Base-by-base conservation (phyloP, 2,329 filamentous ascomycete species). In the Tolypocladium cylindrosporum region DNA sequence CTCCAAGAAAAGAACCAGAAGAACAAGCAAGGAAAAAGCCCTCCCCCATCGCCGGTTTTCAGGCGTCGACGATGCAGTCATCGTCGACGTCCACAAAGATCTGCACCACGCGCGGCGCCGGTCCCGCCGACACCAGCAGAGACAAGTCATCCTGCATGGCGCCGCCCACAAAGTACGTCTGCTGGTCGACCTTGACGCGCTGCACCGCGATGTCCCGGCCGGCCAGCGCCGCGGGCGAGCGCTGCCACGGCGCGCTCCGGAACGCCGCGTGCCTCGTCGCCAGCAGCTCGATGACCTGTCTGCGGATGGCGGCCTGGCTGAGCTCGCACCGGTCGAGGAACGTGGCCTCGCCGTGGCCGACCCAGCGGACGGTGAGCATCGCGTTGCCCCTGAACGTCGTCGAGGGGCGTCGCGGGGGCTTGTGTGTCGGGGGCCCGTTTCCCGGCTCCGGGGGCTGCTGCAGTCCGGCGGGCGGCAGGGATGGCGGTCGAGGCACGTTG, bases 241-340 rank as follows among this genome's bases (percentile, higher is more conserved):
- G 55, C 5, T 43, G 24, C n/a, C 36, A 31, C 21, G 58, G 36
- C 24, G 40, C 5, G 48, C 51, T 58, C 16, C 24, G 24, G 50
- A 66, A 67, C 24, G 55, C 52, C 24, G 42, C 19, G n/a, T 61
- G 60, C 11, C 61, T 61, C 27, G 58, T 54, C 3, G 60, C 58
- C 21, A 68, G 61, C 21, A 70, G 61, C 41, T 58, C 57, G 14
- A 61, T 36, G 24, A 66, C 63, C 31, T 63, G 57, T 36, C 55
- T 55, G 55, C 62, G 59, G 13, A 71, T 56, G 16, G 57, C 61
- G 4, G 76, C 78, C 63, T 82, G 41, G 34, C 62, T 64, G 42
- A 66, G 66, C 14, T 56, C 57, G 54, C 67, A 66, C 43, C 65
- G 60, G 19, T 66, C 69, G 36, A 70, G 62, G 55, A 72, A 60